Percentiles rank a stretch among this genome's conserved stretches.
phyloP scores from a whole-genome alignment of 176 grass and related monocot species.

The Rhynchospora breviuscula region DNA sequence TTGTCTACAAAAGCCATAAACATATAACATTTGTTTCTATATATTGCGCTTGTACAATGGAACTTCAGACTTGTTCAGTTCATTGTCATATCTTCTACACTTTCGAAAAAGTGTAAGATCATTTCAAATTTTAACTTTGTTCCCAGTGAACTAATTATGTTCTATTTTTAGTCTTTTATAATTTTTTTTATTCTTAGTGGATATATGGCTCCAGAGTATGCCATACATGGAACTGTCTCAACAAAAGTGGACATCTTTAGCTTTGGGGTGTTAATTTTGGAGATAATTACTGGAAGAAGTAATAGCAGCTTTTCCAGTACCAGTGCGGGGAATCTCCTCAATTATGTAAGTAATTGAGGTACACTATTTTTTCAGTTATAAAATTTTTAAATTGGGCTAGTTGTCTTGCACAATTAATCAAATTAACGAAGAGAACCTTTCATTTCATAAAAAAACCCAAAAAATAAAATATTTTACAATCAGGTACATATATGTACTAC shows the following conservation, averaged over 20 bases:
- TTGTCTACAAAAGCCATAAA: too few relatives aligned
- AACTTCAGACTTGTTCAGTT: too few relatives aligned
- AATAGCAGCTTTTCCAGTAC: neutral
- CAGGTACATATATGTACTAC: neutral
- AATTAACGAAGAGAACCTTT: slow-evolving; percentile 6
- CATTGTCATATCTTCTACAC: too few relatives aligned
- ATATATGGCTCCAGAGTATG: slow-evolving; percentile 43
- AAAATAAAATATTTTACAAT: neutral
- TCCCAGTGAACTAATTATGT: neutral
- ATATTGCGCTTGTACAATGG: too few relatives aligned
- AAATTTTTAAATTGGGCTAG: slow-evolving; percentile 6
- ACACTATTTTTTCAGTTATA: neutral
- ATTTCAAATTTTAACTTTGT: neutral
- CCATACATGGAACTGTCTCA: slow-evolving; percentile 15
- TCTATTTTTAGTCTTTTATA: neutral
- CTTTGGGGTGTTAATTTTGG: slow-evolving; percentile 37
- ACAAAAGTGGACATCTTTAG: slow-evolving; percentile 43
- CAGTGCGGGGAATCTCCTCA: neutral
- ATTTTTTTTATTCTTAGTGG: slow-evolving; percentile 20
- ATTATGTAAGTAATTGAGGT: slow-evolving; percentile 18
- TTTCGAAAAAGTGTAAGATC: neutral
- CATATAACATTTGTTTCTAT: too few relatives aligned
- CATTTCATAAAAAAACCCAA: too few relatives aligned
- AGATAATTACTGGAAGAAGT: slow-evolving; percentile 32
- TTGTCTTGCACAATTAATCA: neutral